Base-by-base conservation (phyloP, 768 basidiomycete genomes). In the Rhizopogon sp. region DNA sequence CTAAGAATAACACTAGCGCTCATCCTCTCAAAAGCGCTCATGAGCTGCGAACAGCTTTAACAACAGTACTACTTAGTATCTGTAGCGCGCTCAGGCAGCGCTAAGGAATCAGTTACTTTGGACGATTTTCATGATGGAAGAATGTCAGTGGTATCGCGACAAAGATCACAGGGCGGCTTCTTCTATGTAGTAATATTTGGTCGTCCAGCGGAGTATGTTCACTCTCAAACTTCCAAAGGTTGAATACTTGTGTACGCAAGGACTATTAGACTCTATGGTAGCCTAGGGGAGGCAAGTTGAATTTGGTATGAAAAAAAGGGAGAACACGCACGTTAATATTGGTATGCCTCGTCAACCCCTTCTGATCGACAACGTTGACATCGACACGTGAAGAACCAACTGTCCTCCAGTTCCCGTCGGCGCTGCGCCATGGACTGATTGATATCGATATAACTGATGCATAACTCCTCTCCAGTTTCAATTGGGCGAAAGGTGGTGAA, bases 381-480 rank as follows among this genome's bases (percentile, higher is more conserved):
- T 10, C 59, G 64, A 63, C 83, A 84, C 1, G 67, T 69, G 56
- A 85, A 85, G 62, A 79, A 84, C 83, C 83, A 84, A 11, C 77
- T 78, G 40, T 70, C 70, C 29, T 69, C 65, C 43, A 84, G 64
- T 50, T 76, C 73, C 40, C 64, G 60, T 52, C 67, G 69, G 29
- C 82, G 73, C 55, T 74, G 67, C 44, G 61, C 57, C 42, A 73
- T 72, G 0, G 60, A 39, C 10, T 54, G 55, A 37, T 65, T 60
- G 6, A 65, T 67, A 28, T 74, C 77, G 49, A 81, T 73, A 56
- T 84, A 85, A 52, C 76, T 80, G 62, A 82, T 84, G 59, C 80
- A 83, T 44, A 85, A 60, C 43, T 85, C 82, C 53, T 84, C 80
- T 3, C 79, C 82, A 3, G 65, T 66, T 5, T 60, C 58, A n/a